phyloP scores from a whole-genome alignment of 129 eudicot genomes.

The Centrapalus pauciflorus region DNA sequence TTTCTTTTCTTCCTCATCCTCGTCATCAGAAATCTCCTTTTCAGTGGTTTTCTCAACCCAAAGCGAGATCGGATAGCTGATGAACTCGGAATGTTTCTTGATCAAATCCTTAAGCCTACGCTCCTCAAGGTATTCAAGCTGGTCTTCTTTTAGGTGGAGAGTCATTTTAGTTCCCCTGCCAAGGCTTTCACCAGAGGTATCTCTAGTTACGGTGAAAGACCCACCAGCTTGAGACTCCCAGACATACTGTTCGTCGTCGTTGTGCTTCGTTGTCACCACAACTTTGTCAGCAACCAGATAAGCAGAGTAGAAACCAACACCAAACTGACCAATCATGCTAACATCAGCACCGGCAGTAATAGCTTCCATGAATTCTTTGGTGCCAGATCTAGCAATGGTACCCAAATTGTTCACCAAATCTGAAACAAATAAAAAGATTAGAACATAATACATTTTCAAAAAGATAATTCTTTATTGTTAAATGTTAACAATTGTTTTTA shows the following conservation, averaged over 20 bases:
- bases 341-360: constrained; percentile 63
- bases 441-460: not conserved
- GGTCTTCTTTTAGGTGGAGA: constrained; percentile 41
- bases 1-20: constrained; percentile 47
- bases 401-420: constrained; percentile 64
- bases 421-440: not conserved
- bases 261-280: constrained; percentile 43
- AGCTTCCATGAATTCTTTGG: constrained; percentile 61
- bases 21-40: constrained; percentile 47
- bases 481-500: not conserved
- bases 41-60: constrained; percentile 44
- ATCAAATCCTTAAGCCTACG: constrained; percentile 50
- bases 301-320: constrained; percentile 50
- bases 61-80: constrained; percentile 19
- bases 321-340: constrained; percentile 51
- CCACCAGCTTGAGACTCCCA: constrained; percentile 46
- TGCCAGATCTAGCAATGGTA: constrained; percentile 58
- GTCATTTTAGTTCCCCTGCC: constrained; percentile 48
- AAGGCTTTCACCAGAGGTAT: constrained; percentile 36
- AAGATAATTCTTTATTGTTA: not conserved
- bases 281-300: constrained; percentile 50
- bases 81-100: constrained; percentile 55
- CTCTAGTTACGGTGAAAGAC: constrained; percentile 34
- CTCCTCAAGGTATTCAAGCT: constrained; percentile 52
- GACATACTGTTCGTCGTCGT: constrained; percentile 42